Evolutionary conservation across 2,329 filamentous ascomycete genomes (phyloP), one percentile per base, ranked within the genome.

Genomic region (Neonectria ditissima): DNA sequence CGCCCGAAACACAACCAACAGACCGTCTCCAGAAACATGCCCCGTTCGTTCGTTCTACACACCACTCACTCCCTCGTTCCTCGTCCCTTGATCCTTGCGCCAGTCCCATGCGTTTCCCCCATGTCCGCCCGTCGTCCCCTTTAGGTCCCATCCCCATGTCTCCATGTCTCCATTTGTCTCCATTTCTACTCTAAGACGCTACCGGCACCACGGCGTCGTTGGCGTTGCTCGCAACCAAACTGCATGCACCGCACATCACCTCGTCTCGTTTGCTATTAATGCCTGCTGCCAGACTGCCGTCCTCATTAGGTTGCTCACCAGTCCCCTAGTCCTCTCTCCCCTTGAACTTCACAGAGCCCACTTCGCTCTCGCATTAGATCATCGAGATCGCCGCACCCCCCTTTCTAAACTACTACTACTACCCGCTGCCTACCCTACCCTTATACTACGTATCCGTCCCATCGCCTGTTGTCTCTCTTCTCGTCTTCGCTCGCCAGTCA

Each of bases 1-100:
- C 66, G 4, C 24, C 62, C 65, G 73, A 75, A 76, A 74, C 69
- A 73, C 68, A 71, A 61, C 75, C 76, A 76, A 77, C 72, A n/a
- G 66, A 70, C 68, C 54, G 22, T 39, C 52, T 56, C 41, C 55
- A 66, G 62, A 66, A 63, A 61, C 68, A 73, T 73, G 64, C 6
- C 59, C 65, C 58, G n/a, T n/a, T n/a, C 67, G 13, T 37, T 51
- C 44, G 13, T 24, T 28, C 14, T 24, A 32, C 34, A 14, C 30
- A 32, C 37, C 51, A 26, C 20, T 32, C 39, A 34, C 47, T 41
- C 50, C 34, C 30, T 18, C 16, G 18, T n/a, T n/a, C n/a, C n/a
- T n/a, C n/a, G 58, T 59, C 39, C 37, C 28, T 41, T 43, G 30
- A 34, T 52, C 32, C 55, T 32, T 22, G 22, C n/a, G n/a, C n/a